Evolutionary conservation across 768 basidiomycete species (phyloP).

Genomic region (Dendrothele bispora): DNA sequence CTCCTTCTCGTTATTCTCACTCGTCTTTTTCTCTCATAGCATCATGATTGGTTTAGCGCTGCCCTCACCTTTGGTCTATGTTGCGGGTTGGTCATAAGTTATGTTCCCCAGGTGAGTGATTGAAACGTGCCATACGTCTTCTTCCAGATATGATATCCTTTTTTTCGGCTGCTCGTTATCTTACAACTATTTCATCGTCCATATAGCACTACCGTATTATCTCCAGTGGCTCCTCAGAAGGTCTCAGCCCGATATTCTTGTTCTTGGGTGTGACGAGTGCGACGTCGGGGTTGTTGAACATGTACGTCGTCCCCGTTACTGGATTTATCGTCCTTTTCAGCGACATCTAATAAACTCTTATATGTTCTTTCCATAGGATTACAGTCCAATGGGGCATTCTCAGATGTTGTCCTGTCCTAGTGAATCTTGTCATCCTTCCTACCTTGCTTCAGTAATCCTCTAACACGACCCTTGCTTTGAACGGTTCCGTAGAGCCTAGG

Average conservation of each 20-base stretch:
- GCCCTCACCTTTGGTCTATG: no score
- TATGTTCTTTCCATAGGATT: constrained; percentile 63
- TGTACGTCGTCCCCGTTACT: constrained; percentile 61
- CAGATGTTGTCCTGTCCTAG: constrained; percentile 76
- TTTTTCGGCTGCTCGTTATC: no score
- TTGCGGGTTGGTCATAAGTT: no score
- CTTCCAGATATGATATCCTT: no score
- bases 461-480: constrained; percentile 5
- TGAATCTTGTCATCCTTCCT: constrained; percentile 46
- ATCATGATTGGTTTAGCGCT: no score
- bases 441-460: neutral
- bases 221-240: constrained; percentile 73
- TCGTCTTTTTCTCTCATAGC: no score
- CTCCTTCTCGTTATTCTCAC: no score
- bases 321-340: no score
- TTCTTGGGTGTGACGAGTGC: constrained; percentile 85
- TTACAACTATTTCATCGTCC: no score
- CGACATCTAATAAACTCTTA: neutral
- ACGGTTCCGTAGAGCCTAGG: constrained; percentile 50
- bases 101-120: no score
- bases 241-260: constrained; percentile 90
- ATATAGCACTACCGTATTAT: constrained; percentile 80
- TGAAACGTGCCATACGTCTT: no score
- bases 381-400: constrained; percentile 84
- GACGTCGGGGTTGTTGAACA: constrained; percentile 82